Evolutionary conservation across 1,139 yeast genomes (phyloP).

Genomic region (Arxiozyma heterogenica): DNA sequence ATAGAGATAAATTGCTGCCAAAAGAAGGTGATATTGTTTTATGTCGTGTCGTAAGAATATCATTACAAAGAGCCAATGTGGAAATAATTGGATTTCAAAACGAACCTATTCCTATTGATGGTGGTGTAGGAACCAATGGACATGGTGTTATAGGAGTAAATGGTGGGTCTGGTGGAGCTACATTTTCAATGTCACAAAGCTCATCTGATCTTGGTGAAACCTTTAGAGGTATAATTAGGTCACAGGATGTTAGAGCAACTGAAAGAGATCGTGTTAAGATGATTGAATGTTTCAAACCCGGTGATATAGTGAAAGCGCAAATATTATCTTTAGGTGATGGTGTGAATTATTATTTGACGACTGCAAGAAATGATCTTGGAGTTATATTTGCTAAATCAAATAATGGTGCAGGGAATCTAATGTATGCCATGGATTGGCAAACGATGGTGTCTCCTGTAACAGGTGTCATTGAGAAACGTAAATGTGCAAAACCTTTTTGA

Average conservation of each 20-base stretch:
- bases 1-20: slow-evolving; percentile 47
- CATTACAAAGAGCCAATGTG: slow-evolving; percentile 61
- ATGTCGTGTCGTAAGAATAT: slow-evolving; percentile 61
- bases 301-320: slow-evolving; percentile 81
- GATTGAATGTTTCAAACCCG: slow-evolving; percentile 75
- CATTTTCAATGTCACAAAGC: slow-evolving; percentile 38
- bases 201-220: slow-evolving; percentile 78
- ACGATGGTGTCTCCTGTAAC: slow-evolving; percentile 78
- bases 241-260: slow-evolving; percentile 83
- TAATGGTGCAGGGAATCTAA: slow-evolving; percentile 63
- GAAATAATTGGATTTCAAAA: slow-evolving; percentile 78
- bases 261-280: slow-evolving; percentile 83
- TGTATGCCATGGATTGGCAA: slow-evolving; percentile 95
- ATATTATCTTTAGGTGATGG: slow-evolving; percentile 90
- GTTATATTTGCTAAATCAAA: slow-evolving; percentile 76
- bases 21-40: slow-evolving; percentile 78
- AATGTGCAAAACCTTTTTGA: slow-evolving; percentile 83
- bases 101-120: slow-evolving; percentile 42
- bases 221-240: slow-evolving; percentile 78
- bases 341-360: slow-evolving; percentile 74
- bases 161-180: slow-evolving; percentile 51
- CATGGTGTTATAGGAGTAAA: slow-evolving; percentile 37
- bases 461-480: slow-evolving; percentile 70
- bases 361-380: slow-evolving; percentile 87
- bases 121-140: slow-evolving; percentile 62